Conservation (phyloP, 768 basidiomycete genomes). For the Amanita pallidorosea region DNA sequence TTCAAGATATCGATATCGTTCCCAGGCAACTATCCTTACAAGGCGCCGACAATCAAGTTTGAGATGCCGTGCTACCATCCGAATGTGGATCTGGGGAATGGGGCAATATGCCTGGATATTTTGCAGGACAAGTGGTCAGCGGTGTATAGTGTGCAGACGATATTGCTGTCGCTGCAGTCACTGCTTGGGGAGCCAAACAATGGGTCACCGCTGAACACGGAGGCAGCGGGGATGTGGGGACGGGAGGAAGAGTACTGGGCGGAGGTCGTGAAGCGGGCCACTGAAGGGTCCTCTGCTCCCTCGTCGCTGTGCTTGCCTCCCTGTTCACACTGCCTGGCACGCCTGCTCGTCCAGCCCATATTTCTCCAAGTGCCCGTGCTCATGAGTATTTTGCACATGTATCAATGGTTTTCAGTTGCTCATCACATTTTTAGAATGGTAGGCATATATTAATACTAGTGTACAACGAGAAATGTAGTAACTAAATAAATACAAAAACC, state of each 20-base stretch:
- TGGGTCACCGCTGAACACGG: conserved; percentile 80
- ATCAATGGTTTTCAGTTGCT: no score
- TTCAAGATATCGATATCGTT: conserved; percentile 82
- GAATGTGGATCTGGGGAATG: conserved; percentile 72
- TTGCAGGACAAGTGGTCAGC: conserved; percentile 92
- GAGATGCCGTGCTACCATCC: conserved; percentile 88
- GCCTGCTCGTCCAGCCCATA: no score
- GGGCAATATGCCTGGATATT: conserved; percentile 81
- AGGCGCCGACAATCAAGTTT: conserved; percentile 76
- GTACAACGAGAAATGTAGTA: no score
- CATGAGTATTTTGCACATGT: no score
- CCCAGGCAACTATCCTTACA: conserved; percentile 83
- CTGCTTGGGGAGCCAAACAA: conserved; percentile 91
- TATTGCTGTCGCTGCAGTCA: conserved; percentile 80
- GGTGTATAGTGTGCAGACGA: conserved; percentile 85
- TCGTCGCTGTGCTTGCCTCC: no score
- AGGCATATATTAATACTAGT: no score
- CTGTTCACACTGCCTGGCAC: no score
- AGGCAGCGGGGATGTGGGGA: conserved; percentile 76
- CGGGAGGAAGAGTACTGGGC: neutral
- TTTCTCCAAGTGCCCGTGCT: no score
- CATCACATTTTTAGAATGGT: no score
- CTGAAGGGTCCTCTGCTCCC: no score
- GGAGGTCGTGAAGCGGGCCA: neutral
- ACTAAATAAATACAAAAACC: no score